Evolutionary conservation across 1,284 basidiomycete species (phyloP).

Genomic region (Cutaneotrichosporon daszewskae): DNA sequence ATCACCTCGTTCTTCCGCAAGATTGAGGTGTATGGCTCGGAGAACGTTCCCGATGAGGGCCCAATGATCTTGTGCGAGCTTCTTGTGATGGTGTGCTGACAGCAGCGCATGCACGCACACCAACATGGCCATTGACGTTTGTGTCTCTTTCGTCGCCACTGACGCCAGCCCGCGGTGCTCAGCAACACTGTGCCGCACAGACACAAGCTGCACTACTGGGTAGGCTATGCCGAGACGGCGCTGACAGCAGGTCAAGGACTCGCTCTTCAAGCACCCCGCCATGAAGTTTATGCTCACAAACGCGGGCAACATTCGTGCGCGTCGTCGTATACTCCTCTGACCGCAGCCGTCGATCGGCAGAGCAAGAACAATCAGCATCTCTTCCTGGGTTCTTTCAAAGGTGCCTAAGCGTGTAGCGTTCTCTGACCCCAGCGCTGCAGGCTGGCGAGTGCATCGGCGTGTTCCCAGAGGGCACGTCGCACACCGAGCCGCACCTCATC

Average conservation of each 20-base stretch:
- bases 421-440: constrained; percentile 55
- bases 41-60: constrained; percentile 75
- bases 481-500: constrained; percentile 83
- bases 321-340: background rate
- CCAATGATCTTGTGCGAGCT: constrained; percentile 70
- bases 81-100: constrained; percentile 17
- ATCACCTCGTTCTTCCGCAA: constrained; percentile 80
- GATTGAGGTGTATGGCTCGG: constrained; percentile 71
- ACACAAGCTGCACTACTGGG: constrained; percentile 80
- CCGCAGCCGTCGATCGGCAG: constrained; percentile 77
- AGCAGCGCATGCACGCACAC: constrained; percentile 75
- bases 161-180: constrained; percentile 38
- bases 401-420: constrained; percentile 11
- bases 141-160: background rate
- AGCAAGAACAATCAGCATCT: constrained; percentile 81
- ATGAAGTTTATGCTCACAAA: constrained; percentile 70
- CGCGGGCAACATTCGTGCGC: constrained; percentile 71
- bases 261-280: constrained; percentile 70
- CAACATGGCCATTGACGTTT: constrained; percentile 89
- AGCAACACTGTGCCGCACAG: constrained; percentile 43
- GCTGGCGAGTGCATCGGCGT: constrained; percentile 76
- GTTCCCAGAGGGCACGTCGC: constrained; percentile 77
- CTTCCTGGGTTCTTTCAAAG: constrained; percentile 83
- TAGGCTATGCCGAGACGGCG: constrained; percentile 50
- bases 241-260: constrained; percentile 47